Conservation (phyloP, 2,329 filamentous ascomycete genomes). For the Conoideocrella luteorostrata region DNA sequence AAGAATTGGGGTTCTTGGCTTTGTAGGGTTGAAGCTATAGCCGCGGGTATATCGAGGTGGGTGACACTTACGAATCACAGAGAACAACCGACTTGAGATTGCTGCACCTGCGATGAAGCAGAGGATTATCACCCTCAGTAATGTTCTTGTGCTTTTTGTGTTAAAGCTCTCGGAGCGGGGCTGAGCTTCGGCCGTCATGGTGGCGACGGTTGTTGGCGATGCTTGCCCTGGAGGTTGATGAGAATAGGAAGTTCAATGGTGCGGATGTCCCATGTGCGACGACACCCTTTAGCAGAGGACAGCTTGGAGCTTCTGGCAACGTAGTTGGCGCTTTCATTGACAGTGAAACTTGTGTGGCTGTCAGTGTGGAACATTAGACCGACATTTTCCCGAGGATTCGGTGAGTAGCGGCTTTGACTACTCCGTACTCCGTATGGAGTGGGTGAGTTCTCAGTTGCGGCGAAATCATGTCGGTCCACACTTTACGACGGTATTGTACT, state of each 20-base stretch:
- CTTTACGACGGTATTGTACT: too few species aligned
- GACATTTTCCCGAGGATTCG: conserved; percentile 5
- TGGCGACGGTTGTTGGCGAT: conserved; percentile 29
- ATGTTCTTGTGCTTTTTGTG: conserved; percentile 73
- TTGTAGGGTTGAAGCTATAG: neutral
- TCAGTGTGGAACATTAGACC: neutral
- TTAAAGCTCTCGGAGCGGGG: conserved; percentile 67
- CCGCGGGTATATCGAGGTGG: conserved; percentile 4
- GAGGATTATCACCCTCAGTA: conserved; percentile 87
- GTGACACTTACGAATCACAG: conserved; percentile 77
- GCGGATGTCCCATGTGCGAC: conserved; percentile 2
- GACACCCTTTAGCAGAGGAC: conserved; percentile 27
- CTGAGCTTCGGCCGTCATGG: conserved; percentile 39
- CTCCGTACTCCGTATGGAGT: too few species aligned
- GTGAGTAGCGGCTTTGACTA: too few species aligned
- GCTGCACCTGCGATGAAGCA: conserved; percentile 85
- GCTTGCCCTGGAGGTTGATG: conserved; percentile 24
- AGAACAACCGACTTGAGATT: conserved; percentile 91
- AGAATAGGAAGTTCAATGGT: conserved; percentile 28
- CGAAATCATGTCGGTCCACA: too few species aligned
- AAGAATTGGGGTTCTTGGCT: neutral
- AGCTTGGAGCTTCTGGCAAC: conserved; percentile 36
- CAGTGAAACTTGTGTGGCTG: neutral
- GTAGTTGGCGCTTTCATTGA: neutral
- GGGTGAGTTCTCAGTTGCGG: too few species aligned